Percentiles rank a stretch among this genome's conserved stretches.
phyloP scores from a whole-genome alignment of 352 stramenopile genomes.

The Globisporangium alternatum region DNA sequence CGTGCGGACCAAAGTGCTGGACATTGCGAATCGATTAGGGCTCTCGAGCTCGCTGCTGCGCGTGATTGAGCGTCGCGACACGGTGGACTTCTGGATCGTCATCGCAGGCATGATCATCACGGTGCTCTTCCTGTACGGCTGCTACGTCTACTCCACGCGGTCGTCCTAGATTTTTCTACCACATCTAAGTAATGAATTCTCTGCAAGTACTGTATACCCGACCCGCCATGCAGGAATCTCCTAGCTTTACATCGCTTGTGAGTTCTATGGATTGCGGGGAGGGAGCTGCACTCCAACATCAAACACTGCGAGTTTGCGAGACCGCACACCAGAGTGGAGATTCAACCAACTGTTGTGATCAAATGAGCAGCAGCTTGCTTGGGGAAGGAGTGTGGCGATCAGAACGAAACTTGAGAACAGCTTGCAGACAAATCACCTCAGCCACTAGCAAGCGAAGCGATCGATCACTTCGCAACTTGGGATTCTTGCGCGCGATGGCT shows the following conservation, averaged over 20 bases:
- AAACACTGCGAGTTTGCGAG: not conserved
- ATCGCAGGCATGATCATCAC: slow-evolving; percentile 80
- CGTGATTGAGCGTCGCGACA: slow-evolving; percentile 80
- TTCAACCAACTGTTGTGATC: not conserved
- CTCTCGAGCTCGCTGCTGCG: slow-evolving; percentile 80
- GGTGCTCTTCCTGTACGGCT: slow-evolving; percentile 76
- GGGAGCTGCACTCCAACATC: too few species aligned
- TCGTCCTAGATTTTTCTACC: not conserved
- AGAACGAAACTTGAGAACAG: not conserved
- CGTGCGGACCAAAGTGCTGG: slow-evolving; percentile 72
- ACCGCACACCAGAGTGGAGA: not conserved
- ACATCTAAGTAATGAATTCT: too few species aligned
- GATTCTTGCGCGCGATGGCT: too few species aligned
- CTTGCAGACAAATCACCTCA: not conserved
- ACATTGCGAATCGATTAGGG: slow-evolving; percentile 82
- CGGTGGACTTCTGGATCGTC: slow-evolving; percentile 85
- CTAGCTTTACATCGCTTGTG: too few species aligned
- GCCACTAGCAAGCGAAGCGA: not conserved
- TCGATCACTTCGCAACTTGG: not conserved
- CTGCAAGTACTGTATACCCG: not conserved
- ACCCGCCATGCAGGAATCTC: too few species aligned
- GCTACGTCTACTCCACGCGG: slow-evolving; percentile 47
- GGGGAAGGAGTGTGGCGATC: not conserved
- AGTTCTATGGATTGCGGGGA: too few species aligned
- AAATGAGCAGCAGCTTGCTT: not conserved